Base-by-base conservation (phyloP, 331 rosid genomes). In the Prunus yedoensis region DNA sequence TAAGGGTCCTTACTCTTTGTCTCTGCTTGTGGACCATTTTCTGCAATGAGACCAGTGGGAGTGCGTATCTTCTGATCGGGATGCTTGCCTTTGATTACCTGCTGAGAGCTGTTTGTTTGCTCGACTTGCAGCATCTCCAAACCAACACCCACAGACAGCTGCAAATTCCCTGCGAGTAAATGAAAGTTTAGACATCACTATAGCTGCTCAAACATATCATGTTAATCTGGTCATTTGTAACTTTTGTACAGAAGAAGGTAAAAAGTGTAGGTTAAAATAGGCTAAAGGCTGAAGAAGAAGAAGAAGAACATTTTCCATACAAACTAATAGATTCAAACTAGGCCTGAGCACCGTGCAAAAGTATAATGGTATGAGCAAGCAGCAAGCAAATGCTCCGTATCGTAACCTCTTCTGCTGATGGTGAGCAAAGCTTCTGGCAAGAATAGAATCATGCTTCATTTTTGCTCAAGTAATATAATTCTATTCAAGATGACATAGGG, bases 321-420 rank as follows among this genome's bases (percentile, higher is more conserved):
- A 81, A 77, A 25, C 78, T 73, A 86, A 88, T 38, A 86, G 75
- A 77, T 85, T 84, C 84, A 87, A 77, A 75, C 86, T 77, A 78
- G 98, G 95, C 80, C 79, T 91, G 70, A 94, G 78, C 75, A 90
- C 83, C 6, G 86, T 85, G 83, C 90, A 90, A 68, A 91, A 79
- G 70, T 32, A 21, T 46, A 58, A n/a, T 72, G 46, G 45, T 45
- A 43, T 5, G 56, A 41, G 23, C 2, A 58, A 41, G 67, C 51
- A 72, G 66, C 41, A 23, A 45, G 10, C 30, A 15, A 43, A 16
- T 43, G 66, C 57, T 58, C 35, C 75, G 20, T 6, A 35, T 35
- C 21, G 62, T 35, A 53, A 70, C 45, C 53, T 71, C 52, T 71
- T 71, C 23, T 35, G 65, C 51, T 35, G 20, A 32, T 54, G 21